Evolutionary conservation across 768 basidiomycete genomes (phyloP).

Genomic region (Royoungia palumana): DNA sequence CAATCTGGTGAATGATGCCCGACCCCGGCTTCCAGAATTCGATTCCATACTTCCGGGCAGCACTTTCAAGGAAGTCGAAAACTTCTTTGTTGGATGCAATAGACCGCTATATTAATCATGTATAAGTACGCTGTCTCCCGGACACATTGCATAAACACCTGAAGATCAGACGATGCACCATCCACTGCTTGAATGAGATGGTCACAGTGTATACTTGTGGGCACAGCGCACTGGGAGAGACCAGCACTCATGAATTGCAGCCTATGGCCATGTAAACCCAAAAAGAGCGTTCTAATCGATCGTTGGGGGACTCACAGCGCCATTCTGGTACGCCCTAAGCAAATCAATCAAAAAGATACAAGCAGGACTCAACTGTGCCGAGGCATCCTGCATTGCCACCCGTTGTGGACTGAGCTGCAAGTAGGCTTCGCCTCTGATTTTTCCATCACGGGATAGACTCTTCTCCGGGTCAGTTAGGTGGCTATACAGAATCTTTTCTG

Average conservation of each 20-base stretch:
- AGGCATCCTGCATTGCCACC: slow-evolving; percentile 97
- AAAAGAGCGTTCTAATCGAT: background rate
- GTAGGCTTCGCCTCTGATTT: slow-evolving; percentile 82
- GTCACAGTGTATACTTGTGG: slow-evolving; percentile 94
- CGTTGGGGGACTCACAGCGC: slow-evolving; percentile 57
- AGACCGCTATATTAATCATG: slow-evolving; percentile 52
- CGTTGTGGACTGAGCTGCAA: slow-evolving; percentile 88
- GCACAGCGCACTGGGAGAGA: slow-evolving; percentile 77
- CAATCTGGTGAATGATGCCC: slow-evolving; percentile 96
- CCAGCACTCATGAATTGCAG: slow-evolving; percentile 99
- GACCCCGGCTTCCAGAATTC: slow-evolving; percentile 96
- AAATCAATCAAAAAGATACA: background rate
- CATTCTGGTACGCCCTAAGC: slow-evolving; percentile 54
- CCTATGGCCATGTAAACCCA: slow-evolving; percentile 36
- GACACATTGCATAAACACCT: slow-evolving; percentile 43
- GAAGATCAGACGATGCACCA: slow-evolving; percentile 82
- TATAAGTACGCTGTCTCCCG: background rate
- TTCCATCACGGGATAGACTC: slow-evolving; percentile 58
- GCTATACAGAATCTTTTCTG: slow-evolving; percentile 96
- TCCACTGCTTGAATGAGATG: slow-evolving; percentile 94
- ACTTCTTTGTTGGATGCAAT: slow-evolving; percentile 92
- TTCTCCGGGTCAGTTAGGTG: slow-evolving; percentile 82
- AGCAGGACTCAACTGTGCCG: slow-evolving; percentile 73
- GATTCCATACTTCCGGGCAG: slow-evolving; percentile 87
- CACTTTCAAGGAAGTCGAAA: slow-evolving; percentile 94